phyloP scores from a whole-genome alignment of 768 basidiomycete species.

The Kwoniella mangroviensis region DNA sequence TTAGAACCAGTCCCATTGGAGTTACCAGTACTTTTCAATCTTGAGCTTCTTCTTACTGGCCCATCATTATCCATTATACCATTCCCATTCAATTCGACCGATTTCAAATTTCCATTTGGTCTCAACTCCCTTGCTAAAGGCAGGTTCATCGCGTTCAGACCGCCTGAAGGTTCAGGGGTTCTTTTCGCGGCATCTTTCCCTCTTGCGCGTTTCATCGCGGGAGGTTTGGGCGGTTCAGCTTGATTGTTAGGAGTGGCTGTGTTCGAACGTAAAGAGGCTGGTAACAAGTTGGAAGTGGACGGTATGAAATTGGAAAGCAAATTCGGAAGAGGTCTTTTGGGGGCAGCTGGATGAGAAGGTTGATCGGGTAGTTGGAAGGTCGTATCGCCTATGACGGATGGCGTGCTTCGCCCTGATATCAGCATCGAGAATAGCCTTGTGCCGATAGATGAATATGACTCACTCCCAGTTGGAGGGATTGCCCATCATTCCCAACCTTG shows the following conservation, averaged over 20 bases:
- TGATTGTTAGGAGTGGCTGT: constrained; percentile 28
- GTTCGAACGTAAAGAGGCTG: constrained; percentile 33
- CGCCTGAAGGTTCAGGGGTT: constrained; percentile 13
- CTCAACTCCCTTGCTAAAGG: constrained; percentile 25
- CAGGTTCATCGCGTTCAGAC: constrained; percentile 12
- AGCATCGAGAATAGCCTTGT: background rate
- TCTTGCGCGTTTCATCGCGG: constrained; percentile 50
- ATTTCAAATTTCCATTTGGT: constrained; percentile 33
- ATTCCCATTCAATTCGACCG: constrained; percentile 38
- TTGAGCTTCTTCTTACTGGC: constrained; percentile 35
- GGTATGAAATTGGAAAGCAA: constrained; percentile 38
- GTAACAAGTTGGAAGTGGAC: constrained; percentile 33
- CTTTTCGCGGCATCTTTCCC: constrained; percentile 24
- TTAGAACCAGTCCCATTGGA: constrained; percentile 7
- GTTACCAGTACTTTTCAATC: constrained; percentile 23
- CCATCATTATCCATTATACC: constrained; percentile 25
- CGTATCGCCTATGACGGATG: constrained; percentile 37
- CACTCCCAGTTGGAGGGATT: constrained; percentile 35
- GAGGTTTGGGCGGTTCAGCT: constrained; percentile 29
- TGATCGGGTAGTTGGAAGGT: constrained; percentile 38
- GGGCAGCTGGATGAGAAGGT: constrained; percentile 9
- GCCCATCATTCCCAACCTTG: constrained; percentile 38
- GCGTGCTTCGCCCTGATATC: constrained; percentile 27
- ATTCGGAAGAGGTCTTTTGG: constrained; percentile 42
- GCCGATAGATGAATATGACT: constrained; percentile 1